Evolutionary conservation across 2,329 filamentous ascomycete species (phyloP).

Genomic region (Pezicula rhizophila): DNA sequence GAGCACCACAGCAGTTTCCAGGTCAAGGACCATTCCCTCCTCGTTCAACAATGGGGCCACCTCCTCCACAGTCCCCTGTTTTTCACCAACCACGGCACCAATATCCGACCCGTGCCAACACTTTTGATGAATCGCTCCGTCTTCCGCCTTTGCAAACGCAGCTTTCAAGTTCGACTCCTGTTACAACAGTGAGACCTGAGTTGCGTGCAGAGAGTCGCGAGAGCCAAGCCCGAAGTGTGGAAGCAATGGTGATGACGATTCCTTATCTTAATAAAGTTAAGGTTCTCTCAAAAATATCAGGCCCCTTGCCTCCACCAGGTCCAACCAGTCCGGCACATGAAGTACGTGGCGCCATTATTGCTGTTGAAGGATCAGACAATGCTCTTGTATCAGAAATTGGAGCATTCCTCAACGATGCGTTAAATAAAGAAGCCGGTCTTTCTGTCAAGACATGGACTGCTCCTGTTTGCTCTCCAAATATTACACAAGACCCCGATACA

Average conservation of each 20-base stretch:
- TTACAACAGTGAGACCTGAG: conserved; percentile 31
- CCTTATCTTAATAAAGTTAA: conserved; percentile 71
- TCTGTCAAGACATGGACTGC: conserved; percentile 22
- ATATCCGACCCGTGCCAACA: conserved; percentile 18
- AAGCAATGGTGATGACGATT: conserved; percentile 70
- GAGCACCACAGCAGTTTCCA: conserved; percentile 30
- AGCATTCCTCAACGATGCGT: conserved; percentile 44
- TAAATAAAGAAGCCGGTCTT: conserved; percentile 21
- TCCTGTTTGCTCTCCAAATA: not conserved
- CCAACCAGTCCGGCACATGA: conserved; percentile 30
- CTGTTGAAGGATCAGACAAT: conserved; percentile 68
- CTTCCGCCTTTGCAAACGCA: conserved; percentile 29
- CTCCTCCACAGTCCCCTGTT: conserved; percentile 20
- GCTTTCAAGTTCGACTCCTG: conserved; percentile 28
- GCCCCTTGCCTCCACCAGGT: conserved; percentile 46
- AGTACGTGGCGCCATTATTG: conserved; percentile 71
- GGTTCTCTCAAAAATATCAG: conserved; percentile 69
- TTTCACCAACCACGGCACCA: conserved; percentile 17
- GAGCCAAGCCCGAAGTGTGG: conserved; percentile 42
- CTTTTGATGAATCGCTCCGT: conserved; percentile 27
- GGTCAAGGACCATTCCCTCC: conserved; percentile 15
- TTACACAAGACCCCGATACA: conserved; percentile 4
- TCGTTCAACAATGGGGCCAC: conserved; percentile 24
- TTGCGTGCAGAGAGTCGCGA: conserved; percentile 24
- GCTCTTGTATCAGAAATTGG: conserved; percentile 51